These are phyloP conservation scores for Pachyrhizus erosus DNA, from an alignment of 306 rosid species.

Conservation along the genomic window DNA sequence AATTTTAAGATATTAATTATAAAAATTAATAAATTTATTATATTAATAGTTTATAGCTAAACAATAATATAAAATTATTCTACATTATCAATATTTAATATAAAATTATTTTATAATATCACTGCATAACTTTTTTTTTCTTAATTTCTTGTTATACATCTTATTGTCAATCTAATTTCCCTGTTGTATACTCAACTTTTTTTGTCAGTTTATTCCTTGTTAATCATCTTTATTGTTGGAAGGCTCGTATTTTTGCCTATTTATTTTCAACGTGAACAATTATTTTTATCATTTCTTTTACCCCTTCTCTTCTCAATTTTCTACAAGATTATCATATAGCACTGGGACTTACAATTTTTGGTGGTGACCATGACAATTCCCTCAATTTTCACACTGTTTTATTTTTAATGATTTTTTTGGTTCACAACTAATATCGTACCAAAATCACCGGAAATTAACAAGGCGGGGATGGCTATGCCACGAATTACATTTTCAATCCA, in stretches of 20 bases:
- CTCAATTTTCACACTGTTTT: not conserved
- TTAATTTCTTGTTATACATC: too few relatives aligned
- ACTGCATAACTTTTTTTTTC: too few relatives aligned
- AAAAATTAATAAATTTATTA: too few relatives aligned
- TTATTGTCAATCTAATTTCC: not conserved
- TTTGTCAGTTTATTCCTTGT: not conserved
- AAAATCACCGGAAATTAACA: not conserved
- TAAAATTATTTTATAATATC: too few relatives aligned
- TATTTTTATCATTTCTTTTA: not conserved
- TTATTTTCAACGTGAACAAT: not conserved
- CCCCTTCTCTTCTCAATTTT: not conserved
- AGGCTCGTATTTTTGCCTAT: not conserved
- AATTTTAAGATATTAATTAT: too few relatives aligned
- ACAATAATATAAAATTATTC: too few relatives aligned
- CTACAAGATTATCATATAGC: not conserved
- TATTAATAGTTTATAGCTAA: too few relatives aligned
- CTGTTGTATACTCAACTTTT: not conserved
- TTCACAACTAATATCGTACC: not conserved
- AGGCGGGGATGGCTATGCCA: not conserved
- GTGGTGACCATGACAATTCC: not conserved
- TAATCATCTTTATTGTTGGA: not conserved
- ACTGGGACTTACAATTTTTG: not conserved
- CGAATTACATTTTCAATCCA: not conserved
- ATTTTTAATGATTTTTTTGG: not conserved
- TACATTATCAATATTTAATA: too few relatives aligned